phyloP scores from a whole-genome alignment of 176 grass and related monocot species.

The Olyra latifolia region DNA sequence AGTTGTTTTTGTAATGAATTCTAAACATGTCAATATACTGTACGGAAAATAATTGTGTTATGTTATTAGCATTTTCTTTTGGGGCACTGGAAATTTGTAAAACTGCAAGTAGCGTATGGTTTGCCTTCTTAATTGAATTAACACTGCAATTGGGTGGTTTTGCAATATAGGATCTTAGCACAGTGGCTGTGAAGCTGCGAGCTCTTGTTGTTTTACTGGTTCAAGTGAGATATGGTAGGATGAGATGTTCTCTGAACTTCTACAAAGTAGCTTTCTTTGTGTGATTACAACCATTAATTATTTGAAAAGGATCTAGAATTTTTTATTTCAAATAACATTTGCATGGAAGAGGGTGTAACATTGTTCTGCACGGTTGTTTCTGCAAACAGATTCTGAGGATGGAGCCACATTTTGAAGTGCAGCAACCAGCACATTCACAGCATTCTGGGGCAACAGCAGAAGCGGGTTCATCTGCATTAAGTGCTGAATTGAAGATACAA shows the following conservation, averaged over 20 bases:
- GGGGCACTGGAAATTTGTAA: background rate
- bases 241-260: background rate
- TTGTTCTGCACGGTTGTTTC: slow-evolving; percentile 24
- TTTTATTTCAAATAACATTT: background rate
- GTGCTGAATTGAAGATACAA: slow-evolving; percentile 49
- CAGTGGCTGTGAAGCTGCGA: background rate
- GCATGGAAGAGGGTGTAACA: background rate
- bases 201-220: background rate
- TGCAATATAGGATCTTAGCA: slow-evolving; percentile 20
- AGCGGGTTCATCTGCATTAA: slow-evolving; percentile 39
- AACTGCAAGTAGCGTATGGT: background rate
- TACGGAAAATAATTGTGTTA: background rate
- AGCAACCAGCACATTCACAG: slow-evolving; percentile 43
- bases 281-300: slow-evolving; percentile 4
- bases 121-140: background rate
- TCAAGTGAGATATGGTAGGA: background rate
- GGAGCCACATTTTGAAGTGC: slow-evolving; percentile 53
- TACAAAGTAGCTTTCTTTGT: background rate
- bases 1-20: background rate
- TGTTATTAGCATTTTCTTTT: background rate
- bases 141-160: background rate
- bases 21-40: background rate
- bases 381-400: slow-evolving; percentile 80
- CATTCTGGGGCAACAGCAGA: slow-evolving; percentile 51
- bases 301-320: background rate